These are phyloP conservation scores for Suhomyces ambrosiae DNA, from an alignment of 1,139 yeast species.

Conservation along the genomic window DNA sequence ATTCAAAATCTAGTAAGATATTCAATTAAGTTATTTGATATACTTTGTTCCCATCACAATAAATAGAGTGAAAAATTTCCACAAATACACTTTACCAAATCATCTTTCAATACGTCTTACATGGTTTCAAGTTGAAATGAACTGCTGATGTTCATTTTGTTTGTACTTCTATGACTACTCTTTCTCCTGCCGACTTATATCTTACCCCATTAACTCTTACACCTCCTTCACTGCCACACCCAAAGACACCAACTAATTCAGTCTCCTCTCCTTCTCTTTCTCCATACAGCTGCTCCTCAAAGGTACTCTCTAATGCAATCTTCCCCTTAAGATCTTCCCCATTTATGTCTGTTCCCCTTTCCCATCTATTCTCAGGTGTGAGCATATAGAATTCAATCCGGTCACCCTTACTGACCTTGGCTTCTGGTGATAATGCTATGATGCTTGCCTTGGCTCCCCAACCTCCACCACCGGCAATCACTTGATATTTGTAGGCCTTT, in stretches of 20 bases:
- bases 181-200: conserved; percentile 49
- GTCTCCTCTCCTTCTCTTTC: conserved; percentile 8
- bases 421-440: conserved; percentile 60
- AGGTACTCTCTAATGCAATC: conserved; percentile 33
- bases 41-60: too few relatives aligned
- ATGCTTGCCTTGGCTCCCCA: conserved; percentile 67
- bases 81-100: too few relatives aligned
- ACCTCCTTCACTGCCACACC: conserved; percentile 53
- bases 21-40: too few relatives aligned
- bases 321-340: conserved; percentile 1
- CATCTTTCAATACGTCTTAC: too few relatives aligned
- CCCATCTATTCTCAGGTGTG: conserved; percentile 37
- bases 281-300: conserved; percentile 26
- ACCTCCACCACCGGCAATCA: conserved; percentile 66
- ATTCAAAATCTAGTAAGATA: too few relatives aligned
- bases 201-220: conserved; percentile 40
- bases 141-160: too few relatives aligned
- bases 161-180: neutral
- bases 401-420: conserved; percentile 47
- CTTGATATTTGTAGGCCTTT: conserved; percentile 38
- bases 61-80: too few relatives aligned
- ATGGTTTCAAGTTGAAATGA: too few relatives aligned
- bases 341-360: conserved; percentile 3
- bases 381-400: conserved; percentile 50
- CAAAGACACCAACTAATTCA: conserved; percentile 30